These are phyloP conservation scores for Cryptosporidium felis DNA, from an alignment of 169 alveolate species.

Conservation along the genomic window DNA sequence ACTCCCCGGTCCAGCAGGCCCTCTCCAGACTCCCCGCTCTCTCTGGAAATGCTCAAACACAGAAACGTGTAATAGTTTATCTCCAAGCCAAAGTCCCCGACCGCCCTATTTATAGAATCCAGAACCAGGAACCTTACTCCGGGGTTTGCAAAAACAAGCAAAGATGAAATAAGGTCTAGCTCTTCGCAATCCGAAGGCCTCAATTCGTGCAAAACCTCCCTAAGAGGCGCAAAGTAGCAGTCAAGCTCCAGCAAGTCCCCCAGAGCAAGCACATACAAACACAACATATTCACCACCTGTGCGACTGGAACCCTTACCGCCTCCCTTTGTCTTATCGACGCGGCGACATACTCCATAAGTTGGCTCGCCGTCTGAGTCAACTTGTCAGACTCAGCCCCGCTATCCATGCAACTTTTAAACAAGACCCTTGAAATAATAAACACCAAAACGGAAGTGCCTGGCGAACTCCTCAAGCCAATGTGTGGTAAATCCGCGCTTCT, in stretches of 20 bases:
- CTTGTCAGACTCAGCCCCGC: neutral
- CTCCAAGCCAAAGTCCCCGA: neutral
- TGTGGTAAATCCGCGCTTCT: neutral
- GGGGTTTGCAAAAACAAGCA: constrained; percentile 31
- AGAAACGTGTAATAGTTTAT: constrained; percentile 7
- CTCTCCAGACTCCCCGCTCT: neutral
- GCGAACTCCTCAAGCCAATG: neutral
- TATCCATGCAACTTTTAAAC: neutral
- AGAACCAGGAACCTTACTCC: neutral
- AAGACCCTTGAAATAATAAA: constrained; percentile 26
- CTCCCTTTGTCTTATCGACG: neutral
- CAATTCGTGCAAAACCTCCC: neutral
- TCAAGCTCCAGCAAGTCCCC: constrained; percentile 30
- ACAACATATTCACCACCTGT: constrained; percentile 22
- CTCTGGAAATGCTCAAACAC: constrained; percentile 10
- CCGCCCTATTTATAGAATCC: neutral
- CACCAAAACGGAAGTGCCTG: constrained; percentile 16
- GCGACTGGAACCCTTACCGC: neutral
- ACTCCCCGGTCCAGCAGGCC: too few relatives aligned
- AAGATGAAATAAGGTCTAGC: constrained; percentile 41
- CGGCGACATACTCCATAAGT: constrained; percentile 11
- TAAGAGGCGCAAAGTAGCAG: constrained; percentile 16
- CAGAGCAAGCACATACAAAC: constrained; percentile 19
- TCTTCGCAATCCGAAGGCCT: neutral
- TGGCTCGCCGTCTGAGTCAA: constrained; percentile 8